Evolutionary conservation across 108 stramenopile species (phyloP).

Genomic region (Stephanodiscus triporus): DNA sequence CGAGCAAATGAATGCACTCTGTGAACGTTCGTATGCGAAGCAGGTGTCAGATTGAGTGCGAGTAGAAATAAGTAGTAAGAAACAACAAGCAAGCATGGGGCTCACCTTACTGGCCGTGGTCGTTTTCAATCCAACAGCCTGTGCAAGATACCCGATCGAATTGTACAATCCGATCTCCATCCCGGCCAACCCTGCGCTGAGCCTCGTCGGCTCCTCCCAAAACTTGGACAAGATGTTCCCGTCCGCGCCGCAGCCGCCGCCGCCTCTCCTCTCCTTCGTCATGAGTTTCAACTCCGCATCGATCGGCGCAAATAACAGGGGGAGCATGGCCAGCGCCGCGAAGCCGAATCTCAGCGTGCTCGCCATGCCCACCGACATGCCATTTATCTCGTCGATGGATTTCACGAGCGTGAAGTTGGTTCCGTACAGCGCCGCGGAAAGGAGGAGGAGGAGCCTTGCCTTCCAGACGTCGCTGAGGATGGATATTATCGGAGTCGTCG

Average conservation of each 20-base stretch:
- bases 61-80: background rate
- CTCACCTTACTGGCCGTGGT: conserved; percentile 73
- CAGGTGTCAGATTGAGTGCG: background rate
- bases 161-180: conserved; percentile 89
- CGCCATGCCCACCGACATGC: conserved; percentile 61
- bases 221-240: background rate
- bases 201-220: conserved; percentile 26
- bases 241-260: background rate
- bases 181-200: conserved; percentile 60
- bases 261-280: conserved; percentile 2
- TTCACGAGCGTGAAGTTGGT: conserved; percentile 87
- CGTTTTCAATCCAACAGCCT: conserved; percentile 86
- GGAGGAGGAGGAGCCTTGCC: conserved; percentile 64
- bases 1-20: conserved; percentile 90
- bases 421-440: conserved; percentile 78
- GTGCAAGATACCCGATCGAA: conserved; percentile 86
- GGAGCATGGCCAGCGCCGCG: conserved; percentile 68
- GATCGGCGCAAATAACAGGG: conserved; percentile 60
- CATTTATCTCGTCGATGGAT: conserved; percentile 52
- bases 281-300: conserved; percentile 17
- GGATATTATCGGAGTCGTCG: background rate
- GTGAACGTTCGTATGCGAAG: background rate
- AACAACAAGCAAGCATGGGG: background rate
- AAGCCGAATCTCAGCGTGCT: conserved; percentile 76
- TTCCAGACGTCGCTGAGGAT: conserved; percentile 36